phyloP scores from a whole-genome alignment of 352 stramenopile genomes.

The Stramenopiles sp. region DNA sequence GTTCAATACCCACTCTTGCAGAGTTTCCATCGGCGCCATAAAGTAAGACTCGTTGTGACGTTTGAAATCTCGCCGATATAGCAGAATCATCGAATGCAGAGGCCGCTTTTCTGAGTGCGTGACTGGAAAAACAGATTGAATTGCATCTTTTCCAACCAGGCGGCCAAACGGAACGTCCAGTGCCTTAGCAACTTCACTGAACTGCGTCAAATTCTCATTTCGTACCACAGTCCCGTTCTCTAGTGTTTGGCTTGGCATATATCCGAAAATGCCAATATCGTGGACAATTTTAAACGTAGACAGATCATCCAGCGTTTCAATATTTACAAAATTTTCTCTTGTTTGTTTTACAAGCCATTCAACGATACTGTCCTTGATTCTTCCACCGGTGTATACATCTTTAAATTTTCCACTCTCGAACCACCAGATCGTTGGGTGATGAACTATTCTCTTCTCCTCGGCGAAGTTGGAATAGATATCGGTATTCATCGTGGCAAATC shows the following conservation, averaged over 20 bases:
- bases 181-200: not conserved
- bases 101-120: too few species aligned
- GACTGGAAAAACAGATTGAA: not conserved
- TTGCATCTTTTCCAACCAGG: not conserved
- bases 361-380: not conserved
- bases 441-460: not conserved
- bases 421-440: not conserved
- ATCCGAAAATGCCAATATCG: not conserved
- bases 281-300: not conserved
- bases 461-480: not conserved
- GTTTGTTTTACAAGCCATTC: not conserved
- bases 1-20: not conserved
- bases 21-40: not conserved
- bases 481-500: not conserved
- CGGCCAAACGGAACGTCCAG: not conserved
- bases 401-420: not conserved
- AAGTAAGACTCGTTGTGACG: not conserved
- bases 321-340: not conserved
- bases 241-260: not conserved
- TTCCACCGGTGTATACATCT: not conserved
- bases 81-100: not conserved
- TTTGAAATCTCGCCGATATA: not conserved
- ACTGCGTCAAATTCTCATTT: not conserved
- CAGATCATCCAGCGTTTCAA: not conserved
- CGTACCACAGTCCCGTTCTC: not conserved